Evolutionary conservation across 768 basidiomycete species (phyloP), one percentile per base, ranked within the genome.

Genomic region (Kwoniella sp.): DNA sequence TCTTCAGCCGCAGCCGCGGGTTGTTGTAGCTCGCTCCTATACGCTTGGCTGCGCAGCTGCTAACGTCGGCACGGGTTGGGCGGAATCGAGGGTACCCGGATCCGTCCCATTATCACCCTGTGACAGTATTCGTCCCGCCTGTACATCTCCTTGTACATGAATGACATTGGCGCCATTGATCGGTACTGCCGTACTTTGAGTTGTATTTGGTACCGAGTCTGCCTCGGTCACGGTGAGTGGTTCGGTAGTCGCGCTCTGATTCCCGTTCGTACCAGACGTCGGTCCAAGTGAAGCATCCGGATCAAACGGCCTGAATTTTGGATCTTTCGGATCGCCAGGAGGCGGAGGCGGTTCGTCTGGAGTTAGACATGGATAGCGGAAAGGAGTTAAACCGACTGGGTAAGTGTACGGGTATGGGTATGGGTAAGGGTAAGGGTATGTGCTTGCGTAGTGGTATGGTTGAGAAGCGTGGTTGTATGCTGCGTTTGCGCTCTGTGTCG

Each of bases 361-460:
- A 0, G 38, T 59, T 4, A 67, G 63, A 47, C 76, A 77, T 45
- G 73, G 68, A 58, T 72, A 75, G 7, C 74, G 73, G 57, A 70
- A 77, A 0, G 76, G 74, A n/a, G 73, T 75, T 20, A 75, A 58
- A 26, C 73, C 76, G 26, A 65, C 29, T 25, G 63, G 67, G 38
- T 64, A 61, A 26, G 55, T 56, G 34, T 30, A 41, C 0, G n/a
- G 15, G 34, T 62, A 60, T 4, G 55, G n/a, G 52, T 23, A 30
- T 11, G 41, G 41, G 13, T 20, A 59, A 4, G 47, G 29, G 20
- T 51, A 22, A 28, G 34, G 25, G 3, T 22, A 25, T 4, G 34
- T 4, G 23, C 28, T 2, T 2, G n/a, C 30, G 52, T 53, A 47
- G 25, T 55, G 37, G 45, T n/a, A 17, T 52, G 56, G 59, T 31